Percentiles rank a stretch among this genome's conserved stretches.
These are phyloP conservation scores for Simmondsia chinensis DNA, from an alignment of 148 eudicot species.

Conservation along the genomic window DNA sequence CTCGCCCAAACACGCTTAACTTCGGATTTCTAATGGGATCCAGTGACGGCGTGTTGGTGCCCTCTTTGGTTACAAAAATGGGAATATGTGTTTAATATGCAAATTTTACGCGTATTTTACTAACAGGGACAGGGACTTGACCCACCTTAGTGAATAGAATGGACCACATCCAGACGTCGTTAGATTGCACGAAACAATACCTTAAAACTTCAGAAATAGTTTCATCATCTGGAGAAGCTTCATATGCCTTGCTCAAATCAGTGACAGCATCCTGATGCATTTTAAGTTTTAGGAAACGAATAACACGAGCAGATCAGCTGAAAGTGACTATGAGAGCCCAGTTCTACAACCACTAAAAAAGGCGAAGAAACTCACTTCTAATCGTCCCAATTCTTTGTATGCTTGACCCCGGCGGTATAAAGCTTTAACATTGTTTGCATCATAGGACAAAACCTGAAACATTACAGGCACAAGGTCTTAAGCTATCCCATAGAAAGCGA, in stretches of 20 bases:
- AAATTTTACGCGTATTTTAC: too few relatives aligned
- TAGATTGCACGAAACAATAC: slow-evolving; percentile 21
- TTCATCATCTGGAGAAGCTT: slow-evolving; percentile 84
- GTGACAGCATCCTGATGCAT: slow-evolving; percentile 59
- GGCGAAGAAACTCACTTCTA: slow-evolving; percentile 42
- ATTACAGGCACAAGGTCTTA: background rate
- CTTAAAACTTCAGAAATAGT: slow-evolving; percentile 82
- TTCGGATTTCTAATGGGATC: too few relatives aligned
- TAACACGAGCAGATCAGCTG: slow-evolving; percentile 8
- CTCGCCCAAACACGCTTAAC: too few relatives aligned
- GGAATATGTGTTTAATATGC: too few relatives aligned
- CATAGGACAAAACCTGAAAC: slow-evolving; percentile 66
- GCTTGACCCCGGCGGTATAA: slow-evolving; percentile 95
- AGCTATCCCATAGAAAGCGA: background rate
- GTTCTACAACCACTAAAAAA: slow-evolving; percentile 6
- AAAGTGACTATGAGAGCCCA: background rate
- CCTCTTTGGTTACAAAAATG: too few relatives aligned
- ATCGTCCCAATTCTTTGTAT: slow-evolving; percentile 63
- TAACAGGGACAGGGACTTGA: too few relatives aligned
- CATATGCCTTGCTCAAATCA: slow-evolving; percentile 74
- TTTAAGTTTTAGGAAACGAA: background rate
- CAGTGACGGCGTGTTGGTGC: too few relatives aligned
- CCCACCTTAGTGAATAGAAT: too few relatives aligned
- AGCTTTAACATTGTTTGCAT: slow-evolving; percentile 77
- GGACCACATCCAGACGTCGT: too few relatives aligned